Evolutionary conservation across 1,139 yeast genomes (phyloP).

Genomic region (Yamadazyma jaroonii): DNA sequence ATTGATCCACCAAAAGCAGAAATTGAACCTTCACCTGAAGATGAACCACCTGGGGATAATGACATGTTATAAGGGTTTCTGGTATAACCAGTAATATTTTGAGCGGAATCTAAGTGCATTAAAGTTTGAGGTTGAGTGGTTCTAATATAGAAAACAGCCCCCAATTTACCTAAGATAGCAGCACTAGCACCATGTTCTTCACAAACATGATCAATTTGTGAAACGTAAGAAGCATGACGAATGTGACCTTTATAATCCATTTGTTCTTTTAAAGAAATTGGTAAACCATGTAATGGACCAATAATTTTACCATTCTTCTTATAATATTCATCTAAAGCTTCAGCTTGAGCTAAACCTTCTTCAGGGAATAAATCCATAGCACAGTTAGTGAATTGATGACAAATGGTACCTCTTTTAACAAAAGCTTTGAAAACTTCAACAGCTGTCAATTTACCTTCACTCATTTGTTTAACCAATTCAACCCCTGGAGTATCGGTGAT

Average conservation of each 20-base stretch:
- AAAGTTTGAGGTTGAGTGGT: constrained; percentile 48
- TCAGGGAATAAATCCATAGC: constrained; percentile 32
- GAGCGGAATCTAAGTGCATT: constrained; percentile 46
- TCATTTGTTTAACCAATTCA: constrained; percentile 34
- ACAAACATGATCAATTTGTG: constrained; percentile 48
- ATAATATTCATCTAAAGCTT: constrained; percentile 36
- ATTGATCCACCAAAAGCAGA: constrained; percentile 64
- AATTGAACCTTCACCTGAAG: constrained; percentile 76
- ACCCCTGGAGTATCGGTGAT: constrained; percentile 47
- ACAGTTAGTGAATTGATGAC: constrained; percentile 37
- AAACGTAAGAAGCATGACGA: constrained; percentile 65
- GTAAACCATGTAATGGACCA: constrained; percentile 66
- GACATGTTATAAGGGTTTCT: constrained; percentile 39
- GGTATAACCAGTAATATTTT: constrained; percentile 38
- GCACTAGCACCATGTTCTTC: constrained; percentile 49
- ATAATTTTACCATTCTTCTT: constrained; percentile 53
- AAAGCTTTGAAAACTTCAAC: constrained; percentile 50
- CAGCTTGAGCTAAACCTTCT: constrained; percentile 35
- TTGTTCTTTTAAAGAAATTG: constrained; percentile 51
- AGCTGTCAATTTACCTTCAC: constrained; percentile 31
- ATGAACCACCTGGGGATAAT: constrained; percentile 58
- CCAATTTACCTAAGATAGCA: constrained; percentile 54
- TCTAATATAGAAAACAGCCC: constrained; percentile 60
- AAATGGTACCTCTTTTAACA: constrained; percentile 46
- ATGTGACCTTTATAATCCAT: constrained; percentile 54